Base-by-base conservation (phyloP, 2,329 filamentous ascomycete species). In the Colletotrichum sojae region DNA sequence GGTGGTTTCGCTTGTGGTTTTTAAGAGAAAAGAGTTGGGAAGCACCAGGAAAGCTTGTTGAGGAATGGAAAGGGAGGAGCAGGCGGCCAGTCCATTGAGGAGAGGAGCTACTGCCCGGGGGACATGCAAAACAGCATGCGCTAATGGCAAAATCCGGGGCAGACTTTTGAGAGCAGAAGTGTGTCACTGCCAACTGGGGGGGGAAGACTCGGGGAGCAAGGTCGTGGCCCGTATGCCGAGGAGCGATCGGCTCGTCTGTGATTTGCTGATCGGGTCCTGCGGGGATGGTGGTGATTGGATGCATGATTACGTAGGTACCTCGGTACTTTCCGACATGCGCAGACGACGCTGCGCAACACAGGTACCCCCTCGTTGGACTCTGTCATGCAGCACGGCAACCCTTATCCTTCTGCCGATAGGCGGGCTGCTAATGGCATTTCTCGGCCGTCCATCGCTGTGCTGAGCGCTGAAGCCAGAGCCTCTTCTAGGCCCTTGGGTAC, bases 121-220 rank as follows among this genome's bases (percentile, higher is more conserved):
- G 54, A 53, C 46, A 61, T 56, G 67, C 59, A 60, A 53, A 52
- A 51, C 22, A 40, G 62, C 55, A 60, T 54, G 62, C 67, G 67
- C 67, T 67, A 69, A 69, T 69, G 67, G 57, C 67, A 70, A 67
- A 70, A 68, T 63, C 64, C 63, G 67, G 67, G 66, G 67, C 57
- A 67, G 54, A 58, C 39, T 54, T 58, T 53, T 65, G 60, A 48
- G 40, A 6, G 16, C 40, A 43, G 15, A 13, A 43, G 40, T 15
- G 40, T 15, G 40, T 43, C 40, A 43, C 40, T 43, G 40, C 39
- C 39, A 10, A 25, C 22, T 25, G 31, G 31, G 31, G 31, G 31
- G 31, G 31, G 31, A 10, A 36, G 6, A 10, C 31, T 36, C 31
- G 31, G 49, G 43, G 40, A 48, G 40, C 10, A 46, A 58, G 27